Percentiles rank a stretch among this genome's conserved stretches.
Evolutionary conservation across 805 yeast genomes (phyloP).

Genomic region (Saturnispora dispora): DNA sequence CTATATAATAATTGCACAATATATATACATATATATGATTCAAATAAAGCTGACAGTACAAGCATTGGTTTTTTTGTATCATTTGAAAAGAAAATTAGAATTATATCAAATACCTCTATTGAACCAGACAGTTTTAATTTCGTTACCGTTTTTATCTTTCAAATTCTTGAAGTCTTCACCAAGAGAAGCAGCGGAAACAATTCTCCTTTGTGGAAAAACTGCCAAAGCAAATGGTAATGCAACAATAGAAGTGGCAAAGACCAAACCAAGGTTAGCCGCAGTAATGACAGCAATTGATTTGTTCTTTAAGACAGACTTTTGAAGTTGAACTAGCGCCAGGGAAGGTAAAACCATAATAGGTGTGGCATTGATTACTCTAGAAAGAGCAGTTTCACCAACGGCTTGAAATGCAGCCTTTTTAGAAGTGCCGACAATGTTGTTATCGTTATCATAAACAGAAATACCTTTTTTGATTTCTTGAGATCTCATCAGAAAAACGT

Average conservation of each 20-base stretch:
- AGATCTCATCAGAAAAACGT: constrained; percentile 93
- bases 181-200: constrained; percentile 45
- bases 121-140: constrained; percentile 59
- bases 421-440: constrained; percentile 64
- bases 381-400: constrained; percentile 94
- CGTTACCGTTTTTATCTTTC: constrained; percentile 52
- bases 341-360: constrained; percentile 98
- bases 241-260: constrained; percentile 74
- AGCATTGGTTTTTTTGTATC: not conserved
- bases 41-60: not conserved
- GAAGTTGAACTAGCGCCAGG: constrained; percentile 66
- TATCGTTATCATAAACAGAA: constrained; percentile 52
- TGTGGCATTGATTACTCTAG: constrained; percentile 91
- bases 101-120: constrained; percentile 76
- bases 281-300: constrained; percentile 59
- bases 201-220: constrained; percentile 85
- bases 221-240: constrained; percentile 94
- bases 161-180: constrained; percentile 57
- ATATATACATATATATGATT: not conserved
- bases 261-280: constrained; percentile 72
- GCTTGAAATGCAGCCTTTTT: constrained; percentile 85
- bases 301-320: constrained; percentile 58
- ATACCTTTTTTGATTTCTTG: constrained; percentile 88
- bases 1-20: not conserved
- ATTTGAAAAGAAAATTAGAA: not conserved